phyloP scores from a whole-genome alignment of 345 rosid genomes.

The Corymbia maculata region DNA sequence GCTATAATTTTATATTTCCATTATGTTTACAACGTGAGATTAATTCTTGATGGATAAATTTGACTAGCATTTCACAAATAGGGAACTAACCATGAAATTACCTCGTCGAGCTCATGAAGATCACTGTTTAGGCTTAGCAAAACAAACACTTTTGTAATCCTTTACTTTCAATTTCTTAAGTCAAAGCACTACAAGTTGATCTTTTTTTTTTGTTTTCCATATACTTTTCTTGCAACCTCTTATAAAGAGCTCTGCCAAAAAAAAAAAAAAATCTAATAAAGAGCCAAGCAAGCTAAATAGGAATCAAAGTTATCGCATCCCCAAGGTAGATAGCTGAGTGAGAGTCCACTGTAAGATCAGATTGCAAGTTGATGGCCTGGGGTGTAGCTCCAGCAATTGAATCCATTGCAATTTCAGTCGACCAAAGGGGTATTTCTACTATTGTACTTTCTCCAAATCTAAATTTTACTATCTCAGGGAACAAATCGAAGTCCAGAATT shows the following conservation, averaged over 20 bases:
- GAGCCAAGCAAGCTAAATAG: background rate
- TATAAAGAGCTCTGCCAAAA: background rate
- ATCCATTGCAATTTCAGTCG: background rate
- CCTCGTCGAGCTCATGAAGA: background rate
- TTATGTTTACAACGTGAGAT: background rate
- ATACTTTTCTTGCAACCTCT: background rate
- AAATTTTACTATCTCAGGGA: background rate
- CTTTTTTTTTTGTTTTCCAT: background rate
- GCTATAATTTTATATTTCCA: background rate
- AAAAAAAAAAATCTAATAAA: too few species aligned
- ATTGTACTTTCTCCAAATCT: background rate
- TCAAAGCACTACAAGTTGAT: background rate
- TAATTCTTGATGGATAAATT: background rate
- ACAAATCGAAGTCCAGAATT: background rate
- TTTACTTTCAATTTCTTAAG: background rate
- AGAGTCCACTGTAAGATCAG: background rate
- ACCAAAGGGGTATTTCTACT: background rate
- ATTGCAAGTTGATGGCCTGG: background rate
- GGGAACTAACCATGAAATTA: background rate
- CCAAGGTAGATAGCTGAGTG: background rate
- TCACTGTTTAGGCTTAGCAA: background rate
- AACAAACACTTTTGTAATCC: background rate
- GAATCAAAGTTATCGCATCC: background rate
- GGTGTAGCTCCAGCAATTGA: background rate
- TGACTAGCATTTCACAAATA: background rate